Base-by-base conservation (phyloP, 441 rosid species). In the Hypseocharis bilobata region DNA sequence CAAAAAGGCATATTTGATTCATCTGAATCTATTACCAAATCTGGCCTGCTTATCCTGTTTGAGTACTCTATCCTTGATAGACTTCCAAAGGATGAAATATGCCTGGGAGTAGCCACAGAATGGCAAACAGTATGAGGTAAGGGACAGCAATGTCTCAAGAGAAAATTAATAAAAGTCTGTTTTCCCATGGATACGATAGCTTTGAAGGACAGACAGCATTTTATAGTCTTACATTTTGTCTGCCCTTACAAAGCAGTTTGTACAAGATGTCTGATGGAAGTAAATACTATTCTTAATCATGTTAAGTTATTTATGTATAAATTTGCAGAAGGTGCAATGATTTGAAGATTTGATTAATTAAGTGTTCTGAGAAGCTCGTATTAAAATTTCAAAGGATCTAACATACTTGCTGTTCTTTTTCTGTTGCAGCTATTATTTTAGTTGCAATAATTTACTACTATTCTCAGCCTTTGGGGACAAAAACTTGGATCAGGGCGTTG, bases 401-500 rank as follows among this genome's bases (percentile, higher is more conserved):
- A 67, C 23, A 22, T 38, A 14, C 32, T 64, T 34, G 10, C 49
- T 67, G 20, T 65, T 72, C 56, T 55, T 79, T n/a, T 44, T 49
- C 6, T 65, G 42, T 74, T 70, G 67, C 93, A 92, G 96, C 94
- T 61, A 77, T 92, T 26, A 83, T 92, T 68, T 81, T 92, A 73
- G 91, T 92, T 66, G 88, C 92, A 59, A 72, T 83, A 45, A 88
- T 90, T 70, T 89, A 92, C 82, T 77, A 84, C 74, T 89, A 38
- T 65, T 88, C 91, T 2, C 87, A 81, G 69, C 91, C 90, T 6
- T 66, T 89, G 58, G 78, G 84, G 63, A 63, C 71, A 17, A 64
- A 67, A 54, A 77, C 89, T 28, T 88, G 96, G 91, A 57, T 77
- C 81, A 83, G 84, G 74, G 80, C 96, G 29, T 81, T 92, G 38